Percentiles rank a stretch among this genome's conserved stretches.
phyloP scores from a whole-genome alignment of 2,329 filamentous ascomycete species.

The Colletotrichum scovillei region DNA sequence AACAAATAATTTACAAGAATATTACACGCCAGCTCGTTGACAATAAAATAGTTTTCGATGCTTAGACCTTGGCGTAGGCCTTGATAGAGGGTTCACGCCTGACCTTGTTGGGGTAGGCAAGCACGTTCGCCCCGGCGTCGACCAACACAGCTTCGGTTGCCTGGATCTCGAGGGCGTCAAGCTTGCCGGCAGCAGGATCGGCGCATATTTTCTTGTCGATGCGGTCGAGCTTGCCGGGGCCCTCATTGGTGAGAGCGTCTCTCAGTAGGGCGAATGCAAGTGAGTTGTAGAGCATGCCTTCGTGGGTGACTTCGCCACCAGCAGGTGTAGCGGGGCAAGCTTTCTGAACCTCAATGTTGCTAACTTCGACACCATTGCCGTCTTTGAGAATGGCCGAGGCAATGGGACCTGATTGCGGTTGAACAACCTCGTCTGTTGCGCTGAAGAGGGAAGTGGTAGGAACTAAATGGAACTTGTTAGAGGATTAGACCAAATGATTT shows the following conservation, averaged over 20 bases:
- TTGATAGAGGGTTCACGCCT: constrained; percentile 12
- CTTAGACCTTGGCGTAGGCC: not conserved
- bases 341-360: constrained; percentile 61
- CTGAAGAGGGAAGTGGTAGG: constrained; percentile 66
- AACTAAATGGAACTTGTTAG: constrained; percentile 41
- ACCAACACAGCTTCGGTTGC: constrained; percentile 11
- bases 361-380: constrained; percentile 53
- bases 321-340: constrained; percentile 53
- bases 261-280: constrained; percentile 55
- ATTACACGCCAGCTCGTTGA: not conserved
- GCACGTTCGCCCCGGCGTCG: not conserved
- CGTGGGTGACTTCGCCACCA: constrained; percentile 60
- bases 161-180: not conserved
- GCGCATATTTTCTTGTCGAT: constrained; percentile 17
- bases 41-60: not conserved
- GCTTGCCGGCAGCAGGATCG: constrained; percentile 9
- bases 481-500: too few relatives aligned
- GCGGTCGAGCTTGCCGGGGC: constrained; percentile 7
- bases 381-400: constrained; percentile 60
- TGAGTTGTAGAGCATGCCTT: constrained; percentile 52
- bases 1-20: not conserved
- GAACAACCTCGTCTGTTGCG: constrained; percentile 60
- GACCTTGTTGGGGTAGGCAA: constrained; percentile 16
- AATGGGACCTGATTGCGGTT: constrained; percentile 57
- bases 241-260: constrained; percentile 38